These are phyloP conservation scores for Colletotrichum siamense DNA, from an alignment of 2,329 filamentous ascomycete genomes.

Conservation along the genomic window DNA sequence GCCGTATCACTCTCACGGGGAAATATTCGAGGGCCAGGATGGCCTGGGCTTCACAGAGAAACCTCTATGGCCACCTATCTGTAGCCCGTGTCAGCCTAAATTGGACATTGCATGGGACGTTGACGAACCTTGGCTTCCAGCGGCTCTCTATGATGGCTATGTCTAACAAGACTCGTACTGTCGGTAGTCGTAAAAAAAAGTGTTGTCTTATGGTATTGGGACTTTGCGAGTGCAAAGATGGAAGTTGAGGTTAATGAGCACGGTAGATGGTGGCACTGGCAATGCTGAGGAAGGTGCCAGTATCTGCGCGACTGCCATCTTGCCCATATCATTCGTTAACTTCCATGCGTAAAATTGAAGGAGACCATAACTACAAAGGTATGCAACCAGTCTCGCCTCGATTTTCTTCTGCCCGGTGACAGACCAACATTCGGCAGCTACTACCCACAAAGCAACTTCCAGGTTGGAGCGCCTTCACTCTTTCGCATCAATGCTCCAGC, in stretches of 20 bases:
- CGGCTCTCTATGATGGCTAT: neutral
- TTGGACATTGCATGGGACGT: neutral
- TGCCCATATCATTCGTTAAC: neutral
- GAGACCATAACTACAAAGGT: neutral
- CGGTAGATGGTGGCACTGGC: neutral
- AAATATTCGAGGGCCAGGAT: no score
- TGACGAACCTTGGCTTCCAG: neutral
- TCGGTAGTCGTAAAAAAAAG: fast-evolving
- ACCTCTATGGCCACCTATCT: no score
- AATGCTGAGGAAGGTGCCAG: neutral
- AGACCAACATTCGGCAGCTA: no score
- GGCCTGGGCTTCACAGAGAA: no score
- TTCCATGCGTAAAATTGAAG: neutral
- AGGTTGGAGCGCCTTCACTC: neutral
- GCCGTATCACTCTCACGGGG: fast-evolving
- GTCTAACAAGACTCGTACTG: neutral
- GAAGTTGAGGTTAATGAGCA: neutral
- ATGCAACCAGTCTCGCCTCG: neutral
- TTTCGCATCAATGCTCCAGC: neutral
- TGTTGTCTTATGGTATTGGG: fast-evolving
- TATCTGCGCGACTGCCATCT: neutral
- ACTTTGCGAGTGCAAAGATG: neutral
- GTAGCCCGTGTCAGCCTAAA: neutral
- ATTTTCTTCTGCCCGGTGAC: no score
- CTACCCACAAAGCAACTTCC: neutral